Evolutionary conservation across 495 filamentous ascomycete species (phyloP), one percentile per base, ranked within the genome.

Genomic region (Neurospora sp.): DNA sequence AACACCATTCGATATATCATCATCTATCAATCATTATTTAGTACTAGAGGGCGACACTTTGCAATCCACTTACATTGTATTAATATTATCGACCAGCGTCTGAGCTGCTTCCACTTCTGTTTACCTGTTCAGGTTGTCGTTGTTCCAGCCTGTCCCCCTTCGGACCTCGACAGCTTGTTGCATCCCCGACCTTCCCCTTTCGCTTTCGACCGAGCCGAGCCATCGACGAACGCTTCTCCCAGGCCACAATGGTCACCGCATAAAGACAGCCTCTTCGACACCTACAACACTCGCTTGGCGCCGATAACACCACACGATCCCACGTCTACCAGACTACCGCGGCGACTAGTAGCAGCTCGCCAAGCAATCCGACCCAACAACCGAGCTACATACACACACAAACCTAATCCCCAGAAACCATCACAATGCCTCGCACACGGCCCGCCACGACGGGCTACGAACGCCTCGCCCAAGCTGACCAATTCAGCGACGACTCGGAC

Each of bases 371-470:
- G 45, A 27, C 20, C 45, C 45, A 61, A 35, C 53, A 61, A 16
- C 53, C 53, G 53, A 61, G 47, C 47, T 61, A 61, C 22, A 16
- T 0, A 1, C 5, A 27, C 22, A 31, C 47, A 59, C 20, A 59
- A 27, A 59, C 22, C 31, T 31, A 59, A 59, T 59, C 4, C 2
- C 70, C 41, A 44, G 27, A 20, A 35, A 38, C 6, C 69, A 27
- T 18, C 61, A 75, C 39, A 10, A 82, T 82, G 80, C 78, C 80
- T 70, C 82, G 87, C 78, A 78, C 65, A 70, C 85, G 91, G 74
- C 92, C 92, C 65, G 87, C 92, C 42, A 94, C 92, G 14, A 97
- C 94, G 45, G 94, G 94, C 74, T 98, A 98, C 82, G 94, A 93
- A 75, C 91, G 92, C 73, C 90, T 98, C 73, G 93, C 93, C 70